Evolutionary conservation across 108 stramenopile genomes (phyloP).

Genomic region (Fragilariopsis cylindrus): DNA sequence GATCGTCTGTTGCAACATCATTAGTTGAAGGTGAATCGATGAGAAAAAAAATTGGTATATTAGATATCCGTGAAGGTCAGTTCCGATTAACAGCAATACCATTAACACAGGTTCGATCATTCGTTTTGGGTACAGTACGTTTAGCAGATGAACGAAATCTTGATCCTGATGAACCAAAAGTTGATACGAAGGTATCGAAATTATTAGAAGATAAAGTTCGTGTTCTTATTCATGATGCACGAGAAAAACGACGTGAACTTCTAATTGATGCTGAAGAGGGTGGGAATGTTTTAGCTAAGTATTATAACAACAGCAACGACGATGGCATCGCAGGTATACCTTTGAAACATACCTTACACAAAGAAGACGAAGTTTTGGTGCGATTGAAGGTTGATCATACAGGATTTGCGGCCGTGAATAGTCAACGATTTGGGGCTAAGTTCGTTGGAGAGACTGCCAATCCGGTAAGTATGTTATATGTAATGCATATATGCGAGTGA

Average conservation of each 20-base stretch:
- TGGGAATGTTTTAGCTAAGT: constrained; percentile 34
- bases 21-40: constrained; percentile 83
- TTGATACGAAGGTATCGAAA: constrained; percentile 69
- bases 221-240: constrained; percentile 62
- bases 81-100: constrained; percentile 80
- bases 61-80: constrained; percentile 75
- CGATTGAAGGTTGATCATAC: constrained; percentile 95
- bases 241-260: constrained; percentile 40
- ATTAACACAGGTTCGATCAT: constrained; percentile 79
- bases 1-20: constrained; percentile 92
- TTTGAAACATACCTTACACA: constrained; percentile 52
- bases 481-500: background rate
- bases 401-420: constrained; percentile 90
- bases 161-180: constrained; percentile 79
- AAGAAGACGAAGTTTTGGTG: constrained; percentile 87
- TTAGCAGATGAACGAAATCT: constrained; percentile 50
- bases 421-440: constrained; percentile 88
- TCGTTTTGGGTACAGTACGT: constrained; percentile 70
- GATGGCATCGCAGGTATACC: background rate
- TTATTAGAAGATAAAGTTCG: constrained; percentile 64
- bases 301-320: constrained; percentile 24
- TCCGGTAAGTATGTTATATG: constrained; percentile 37
- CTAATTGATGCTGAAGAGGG: constrained; percentile 33
- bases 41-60: constrained; percentile 86
- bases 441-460: constrained; percentile 93